Conservation (phyloP, 768 basidiomycete genomes). For the Vararia minispora region DNA sequence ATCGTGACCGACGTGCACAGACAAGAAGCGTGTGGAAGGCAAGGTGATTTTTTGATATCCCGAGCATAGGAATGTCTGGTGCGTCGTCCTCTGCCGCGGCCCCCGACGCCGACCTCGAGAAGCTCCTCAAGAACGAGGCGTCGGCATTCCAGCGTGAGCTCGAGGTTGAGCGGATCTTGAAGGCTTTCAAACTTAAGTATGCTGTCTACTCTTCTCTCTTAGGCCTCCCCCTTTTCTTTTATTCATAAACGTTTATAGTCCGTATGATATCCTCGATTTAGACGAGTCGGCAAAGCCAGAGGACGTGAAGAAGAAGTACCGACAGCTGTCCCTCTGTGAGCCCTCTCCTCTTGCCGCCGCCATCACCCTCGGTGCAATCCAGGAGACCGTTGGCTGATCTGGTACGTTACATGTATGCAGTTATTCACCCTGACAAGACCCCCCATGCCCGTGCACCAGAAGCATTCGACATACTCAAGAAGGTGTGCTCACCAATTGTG, state of each 20-base stretch:
- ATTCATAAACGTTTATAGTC: slow-evolving; percentile 32
- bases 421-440: slow-evolving; percentile 98
- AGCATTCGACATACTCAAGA: slow-evolving; percentile 90
- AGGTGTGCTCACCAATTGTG: slow-evolving; percentile 34
- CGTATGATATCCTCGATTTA: slow-evolving; percentile 90
- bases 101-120: slow-evolving; percentile 59
- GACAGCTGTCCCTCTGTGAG: slow-evolving; percentile 77
- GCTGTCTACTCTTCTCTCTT: slow-evolving; percentile 17
- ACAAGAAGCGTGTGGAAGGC: no score
- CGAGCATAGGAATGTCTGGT: no score
- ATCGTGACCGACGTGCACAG: no score
- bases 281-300: slow-evolving; percentile 57
- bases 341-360: slow-evolving; percentile 10
- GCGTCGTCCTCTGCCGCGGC: slow-evolving; percentile 13
- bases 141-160: slow-evolving; percentile 80
- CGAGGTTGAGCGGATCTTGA: slow-evolving; percentile 85
- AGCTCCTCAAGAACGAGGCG: slow-evolving; percentile 67
- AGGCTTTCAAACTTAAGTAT: slow-evolving; percentile 94
- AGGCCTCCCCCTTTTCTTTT: not conserved
- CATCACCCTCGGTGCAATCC: slow-evolving; percentile 1
- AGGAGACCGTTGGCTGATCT: slow-evolving; percentile 10
- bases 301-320: slow-evolving; percentile 84
- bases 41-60: no score
- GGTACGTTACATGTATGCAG: slow-evolving; percentile 42
- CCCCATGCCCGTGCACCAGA: slow-evolving; percentile 80